phyloP scores from a whole-genome alignment of 2,329 filamentous ascomycete species.

The Ophiostoma australiae region DNA sequence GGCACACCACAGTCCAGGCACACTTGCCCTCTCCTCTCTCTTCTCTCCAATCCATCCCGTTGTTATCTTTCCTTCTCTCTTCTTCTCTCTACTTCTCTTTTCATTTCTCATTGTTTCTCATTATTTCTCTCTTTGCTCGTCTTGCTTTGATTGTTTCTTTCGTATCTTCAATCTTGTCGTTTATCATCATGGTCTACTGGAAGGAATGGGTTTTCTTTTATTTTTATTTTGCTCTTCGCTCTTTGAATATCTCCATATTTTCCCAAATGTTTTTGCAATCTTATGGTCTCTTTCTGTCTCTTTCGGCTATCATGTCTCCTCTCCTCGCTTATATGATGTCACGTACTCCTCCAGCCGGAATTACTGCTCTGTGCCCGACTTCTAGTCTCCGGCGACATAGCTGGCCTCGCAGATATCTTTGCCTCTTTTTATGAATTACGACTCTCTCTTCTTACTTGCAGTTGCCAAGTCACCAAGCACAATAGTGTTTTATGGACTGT shows the following conservation, averaged over 20 bases:
- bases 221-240: neutral
- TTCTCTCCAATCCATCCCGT: neutral
- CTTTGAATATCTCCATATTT: neutral
- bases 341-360: neutral
- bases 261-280: neutral
- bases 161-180: slow-evolving; percentile 17
- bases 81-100: neutral
- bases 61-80: neutral
- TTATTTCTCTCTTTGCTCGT: neutral
- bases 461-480: neutral
- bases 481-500: neutral
- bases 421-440: neutral
- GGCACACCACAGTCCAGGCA: neutral
- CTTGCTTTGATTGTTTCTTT: neutral
- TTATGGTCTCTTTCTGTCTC: neutral
- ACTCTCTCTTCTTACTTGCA: neutral
- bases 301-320: neutral
- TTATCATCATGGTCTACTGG: slow-evolving; percentile 7
- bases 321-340: neutral
- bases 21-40: neutral
- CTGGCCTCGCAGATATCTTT: neutral
- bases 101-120: neutral
- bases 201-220: neutral
- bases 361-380: neutral
- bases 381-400: neutral